These are phyloP conservation scores for Colletotrichum sp. DNA, from an alignment of 2,329 filamentous ascomycete genomes.

Conservation along the genomic window DNA sequence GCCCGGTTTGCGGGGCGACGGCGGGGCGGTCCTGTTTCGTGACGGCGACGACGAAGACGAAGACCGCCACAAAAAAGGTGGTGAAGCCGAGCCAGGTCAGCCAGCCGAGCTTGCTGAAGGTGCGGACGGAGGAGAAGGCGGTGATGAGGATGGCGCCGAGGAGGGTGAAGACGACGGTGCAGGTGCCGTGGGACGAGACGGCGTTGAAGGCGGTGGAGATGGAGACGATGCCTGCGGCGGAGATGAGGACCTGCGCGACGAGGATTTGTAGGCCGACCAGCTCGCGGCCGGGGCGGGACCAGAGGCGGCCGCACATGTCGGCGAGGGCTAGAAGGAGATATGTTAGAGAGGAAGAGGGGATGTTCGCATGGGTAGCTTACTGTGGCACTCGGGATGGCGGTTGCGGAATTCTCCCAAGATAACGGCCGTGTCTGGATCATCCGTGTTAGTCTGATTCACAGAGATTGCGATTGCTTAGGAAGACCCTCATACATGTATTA, in stretches of 20 bases:
- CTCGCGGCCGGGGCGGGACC: conserved; percentile 56
- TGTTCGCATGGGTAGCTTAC: too few relatives aligned
- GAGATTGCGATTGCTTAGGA: too few relatives aligned
- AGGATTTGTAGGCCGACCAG: conserved; percentile 44
- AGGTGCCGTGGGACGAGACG: conserved; percentile 28
- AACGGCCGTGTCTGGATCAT: not conserved
- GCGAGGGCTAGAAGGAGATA: not conserved
- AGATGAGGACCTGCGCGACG: conserved; percentile 28
- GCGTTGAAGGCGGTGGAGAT: conserved; percentile 29
- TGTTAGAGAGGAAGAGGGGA: not conserved
- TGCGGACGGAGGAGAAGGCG: conserved; percentile 55
- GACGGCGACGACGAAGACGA: conserved; percentile 52
- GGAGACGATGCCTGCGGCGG: conserved; percentile 25
- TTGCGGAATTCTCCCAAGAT: not conserved
- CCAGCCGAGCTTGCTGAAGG: conserved; percentile 42
- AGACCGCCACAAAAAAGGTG: conserved; percentile 43
- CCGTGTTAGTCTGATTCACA: too few relatives aligned
- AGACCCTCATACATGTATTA: conserved; percentile 35
- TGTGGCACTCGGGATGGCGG: not conserved
- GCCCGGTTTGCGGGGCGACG: conserved; percentile 31
- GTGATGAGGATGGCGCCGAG: conserved; percentile 55
- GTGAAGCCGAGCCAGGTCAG: conserved; percentile 42
- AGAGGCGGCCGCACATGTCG: conserved; percentile 41
- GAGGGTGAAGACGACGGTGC: conserved; percentile 56
- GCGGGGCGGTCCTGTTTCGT: conserved; percentile 53